Base-by-base conservation (phyloP, 2,329 filamentous ascomycete genomes). In the Neophaeococcomyces mojaviensis region DNA sequence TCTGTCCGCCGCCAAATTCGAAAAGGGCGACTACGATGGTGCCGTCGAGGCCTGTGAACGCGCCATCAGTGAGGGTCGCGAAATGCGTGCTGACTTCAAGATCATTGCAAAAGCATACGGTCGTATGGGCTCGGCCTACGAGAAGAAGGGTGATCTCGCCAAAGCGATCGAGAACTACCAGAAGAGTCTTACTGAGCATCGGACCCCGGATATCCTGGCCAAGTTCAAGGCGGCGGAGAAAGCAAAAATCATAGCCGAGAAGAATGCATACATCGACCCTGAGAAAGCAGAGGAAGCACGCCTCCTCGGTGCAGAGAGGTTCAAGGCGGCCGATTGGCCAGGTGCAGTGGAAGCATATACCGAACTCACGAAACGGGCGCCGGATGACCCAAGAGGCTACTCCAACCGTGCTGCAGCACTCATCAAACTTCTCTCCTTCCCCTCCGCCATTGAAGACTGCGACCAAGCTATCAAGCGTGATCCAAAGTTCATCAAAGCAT, bases 331-430 rank as follows among this genome's bases (percentile, higher is more conserved):
- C 26, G 89, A 98, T 68, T 97, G 89, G 86, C 90, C 92, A 9
- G 92, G 79, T 44, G 92, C 92, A 8, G 89, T 98, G 22, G 88
- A 88, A 36, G 88, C 90, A 1, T 98, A 98, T 73, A 80, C 76
- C 1, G 92, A 98, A 72, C 96, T 97, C 89, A 85, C 85, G 68
- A 96, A 96, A 78, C 88, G 92, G 48, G 84, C 88, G 0, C 92
- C 94, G 4, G 78, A 94, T 1, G 92, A 98, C 62, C 84, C 92
- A 33, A 83, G 94, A 58, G 90, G 92, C 35, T 98, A 92, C 77
- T 94, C 86, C 64, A 98, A 98, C 77, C 88, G 92, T 58, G 92
- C 92, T 5, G 92, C 92, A 3, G 94, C 92, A 37, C 88, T 97
- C 61, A 86, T 96, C 70, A 98, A 98, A 74, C 78, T 98, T 35